Conservation (phyloP, 495 filamentous ascomycete species). For the Pyrenopolyporus hunteri region DNA sequence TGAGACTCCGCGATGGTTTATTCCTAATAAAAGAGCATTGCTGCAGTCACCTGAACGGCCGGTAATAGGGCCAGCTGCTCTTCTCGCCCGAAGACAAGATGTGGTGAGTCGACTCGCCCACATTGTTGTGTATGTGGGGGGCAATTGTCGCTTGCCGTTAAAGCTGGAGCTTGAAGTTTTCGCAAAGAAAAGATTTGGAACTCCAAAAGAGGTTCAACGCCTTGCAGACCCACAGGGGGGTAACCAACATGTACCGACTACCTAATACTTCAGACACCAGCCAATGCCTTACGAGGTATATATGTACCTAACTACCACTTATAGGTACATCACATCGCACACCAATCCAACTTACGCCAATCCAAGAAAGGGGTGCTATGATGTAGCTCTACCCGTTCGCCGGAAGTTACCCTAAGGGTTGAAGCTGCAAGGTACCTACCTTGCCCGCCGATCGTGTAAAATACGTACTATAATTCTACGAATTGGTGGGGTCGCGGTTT, state of each 20-base stretch:
- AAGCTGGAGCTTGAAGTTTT: slow-evolving; percentile 1
- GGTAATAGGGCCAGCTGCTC: slow-evolving; percentile 10
- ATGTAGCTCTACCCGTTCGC: neutral
- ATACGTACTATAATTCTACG: too few species aligned
- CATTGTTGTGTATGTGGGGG: slow-evolving; percentile 24
- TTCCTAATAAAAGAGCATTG: neutral
- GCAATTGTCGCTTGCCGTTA: neutral
- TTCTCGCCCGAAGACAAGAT: slow-evolving; percentile 19
- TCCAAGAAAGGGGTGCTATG: neutral
- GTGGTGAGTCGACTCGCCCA: slow-evolving; percentile 32
- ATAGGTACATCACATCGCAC: neutral
- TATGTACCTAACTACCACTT: too few species aligned
- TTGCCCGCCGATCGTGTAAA: too few species aligned
- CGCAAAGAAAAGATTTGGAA: neutral
- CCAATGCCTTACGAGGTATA: too few species aligned
- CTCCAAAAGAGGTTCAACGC: neutral
- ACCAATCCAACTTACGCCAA: neutral
- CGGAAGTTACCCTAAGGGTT: neutral
- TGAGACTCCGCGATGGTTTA: slow-evolving; percentile 15
- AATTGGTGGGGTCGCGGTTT: too few species aligned
- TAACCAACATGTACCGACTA: neutral
- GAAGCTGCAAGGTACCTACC: neutral
- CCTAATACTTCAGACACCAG: too few species aligned
- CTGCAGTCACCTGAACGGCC: slow-evolving; percentile 3
- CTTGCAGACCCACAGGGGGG: neutral